Evolutionary conservation across 83 land plant genomes (phyloP).

Genomic region (Larix sibirica): DNA sequence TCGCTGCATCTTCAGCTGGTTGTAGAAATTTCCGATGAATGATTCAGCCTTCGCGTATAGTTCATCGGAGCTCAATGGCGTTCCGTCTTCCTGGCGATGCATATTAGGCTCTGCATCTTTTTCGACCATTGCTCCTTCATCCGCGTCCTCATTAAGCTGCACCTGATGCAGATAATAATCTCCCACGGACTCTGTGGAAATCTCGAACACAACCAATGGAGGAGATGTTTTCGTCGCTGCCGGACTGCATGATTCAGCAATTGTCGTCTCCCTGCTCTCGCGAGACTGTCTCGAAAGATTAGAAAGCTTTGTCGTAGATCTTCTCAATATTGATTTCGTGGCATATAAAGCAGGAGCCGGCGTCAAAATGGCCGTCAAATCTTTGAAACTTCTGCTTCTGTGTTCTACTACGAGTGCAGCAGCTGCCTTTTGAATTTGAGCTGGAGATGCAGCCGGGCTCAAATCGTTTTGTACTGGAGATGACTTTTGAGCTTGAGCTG

Average conservation of each 20-base stretch:
- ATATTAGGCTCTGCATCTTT: slow-evolving; percentile 11
- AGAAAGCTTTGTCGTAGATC: not conserved
- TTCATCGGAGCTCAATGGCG: slow-evolving; percentile 33
- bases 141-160: not conserved
- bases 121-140: slow-evolving; percentile 5
- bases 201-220: slow-evolving; percentile 32
- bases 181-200: slow-evolving; percentile 25
- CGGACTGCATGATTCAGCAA: not conserved
- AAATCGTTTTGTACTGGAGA: too few species aligned
- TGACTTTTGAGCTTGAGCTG: too few species aligned
- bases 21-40: slow-evolving; percentile 67
- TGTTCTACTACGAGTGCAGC: not conserved
- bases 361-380: slow-evolving; percentile 26
- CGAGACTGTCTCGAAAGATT: not conserved
- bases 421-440: not conserved
- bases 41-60: slow-evolving; percentile 48
- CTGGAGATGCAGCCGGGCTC: too few species aligned
- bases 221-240: not conserved
- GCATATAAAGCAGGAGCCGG: slow-evolving; percentile 15
- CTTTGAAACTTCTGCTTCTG: not conserved
- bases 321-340: not conserved
- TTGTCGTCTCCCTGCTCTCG: too few species aligned
- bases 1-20: slow-evolving; percentile 59
- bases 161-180: not conserved
- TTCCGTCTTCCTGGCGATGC: not conserved